phyloP scores from a whole-genome alignment of 371 early-diverging fungal species.

The Saksenaea oblongispora region DNA sequence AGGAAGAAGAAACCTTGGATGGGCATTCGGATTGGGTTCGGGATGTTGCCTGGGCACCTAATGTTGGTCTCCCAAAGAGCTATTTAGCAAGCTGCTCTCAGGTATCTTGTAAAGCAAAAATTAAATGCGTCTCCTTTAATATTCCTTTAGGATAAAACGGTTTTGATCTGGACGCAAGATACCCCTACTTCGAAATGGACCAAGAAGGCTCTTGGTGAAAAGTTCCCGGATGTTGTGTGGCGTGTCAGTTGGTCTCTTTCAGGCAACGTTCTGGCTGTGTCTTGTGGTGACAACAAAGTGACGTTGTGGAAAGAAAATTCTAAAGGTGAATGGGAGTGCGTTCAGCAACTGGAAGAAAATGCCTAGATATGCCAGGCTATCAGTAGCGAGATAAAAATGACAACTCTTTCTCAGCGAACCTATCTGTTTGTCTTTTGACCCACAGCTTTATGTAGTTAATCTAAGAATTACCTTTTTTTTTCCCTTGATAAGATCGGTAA shows the following conservation, averaged over 20 bases:
- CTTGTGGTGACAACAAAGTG: conserved; percentile 95
- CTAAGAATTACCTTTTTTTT: too few species aligned
- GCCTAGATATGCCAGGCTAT: conserved; percentile 25
- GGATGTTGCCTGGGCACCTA: conserved; percentile 97
- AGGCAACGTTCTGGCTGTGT: conserved; percentile 95
- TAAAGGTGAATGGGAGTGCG: conserved; percentile 89
- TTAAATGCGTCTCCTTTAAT: background rate
- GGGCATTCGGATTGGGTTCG: conserved; percentile 99
- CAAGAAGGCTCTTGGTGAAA: conserved; percentile 72
- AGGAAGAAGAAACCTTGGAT: conserved; percentile 80
- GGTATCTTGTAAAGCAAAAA: conserved; percentile 26
- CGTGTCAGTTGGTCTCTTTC: conserved; percentile 94
- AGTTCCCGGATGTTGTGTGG: conserved; percentile 97
- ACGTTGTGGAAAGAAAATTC: conserved; percentile 94
- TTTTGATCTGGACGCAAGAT: conserved; percentile 95
- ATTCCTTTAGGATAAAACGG: conserved; percentile 80
- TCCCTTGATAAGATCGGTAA: too few species aligned
- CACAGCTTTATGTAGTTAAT: too few species aligned
- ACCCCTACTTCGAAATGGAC: conserved; percentile 70
- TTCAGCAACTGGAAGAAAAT: conserved; percentile 76
- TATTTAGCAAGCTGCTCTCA: conserved; percentile 94
- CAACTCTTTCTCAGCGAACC: background rate
- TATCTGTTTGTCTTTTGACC: background rate
- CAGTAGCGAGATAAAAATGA: conserved; percentile 1
- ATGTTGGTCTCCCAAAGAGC: conserved; percentile 86